These are phyloP conservation scores for Viridothelium virens DNA, from an alignment of 495 filamentous ascomycete species.

Conservation along the genomic window DNA sequence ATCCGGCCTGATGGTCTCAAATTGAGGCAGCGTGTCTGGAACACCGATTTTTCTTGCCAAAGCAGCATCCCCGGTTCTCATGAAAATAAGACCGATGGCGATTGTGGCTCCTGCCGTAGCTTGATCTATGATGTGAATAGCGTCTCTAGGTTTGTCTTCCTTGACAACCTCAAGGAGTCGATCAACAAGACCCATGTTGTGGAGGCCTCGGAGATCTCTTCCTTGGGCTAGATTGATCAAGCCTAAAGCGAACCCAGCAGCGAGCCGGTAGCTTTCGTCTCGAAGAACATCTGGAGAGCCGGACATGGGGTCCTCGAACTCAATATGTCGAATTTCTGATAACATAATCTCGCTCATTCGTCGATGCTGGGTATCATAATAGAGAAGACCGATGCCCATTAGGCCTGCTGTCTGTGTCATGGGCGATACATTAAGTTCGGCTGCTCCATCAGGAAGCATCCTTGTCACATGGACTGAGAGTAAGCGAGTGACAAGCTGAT, in stretches of 20 bases:
- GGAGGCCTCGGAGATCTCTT: slow-evolving; percentile 74
- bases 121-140: slow-evolving; percentile 86
- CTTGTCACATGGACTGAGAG: slow-evolving; percentile 95
- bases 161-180: slow-evolving; percentile 77
- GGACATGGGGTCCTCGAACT: slow-evolving; percentile 56
- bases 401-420: slow-evolving; percentile 94
- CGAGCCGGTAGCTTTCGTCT: slow-evolving; percentile 88
- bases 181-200: slow-evolving; percentile 90
- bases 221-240: slow-evolving; percentile 93
- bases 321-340: slow-evolving; percentile 85
- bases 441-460: slow-evolving; percentile 71
- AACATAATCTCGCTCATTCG: slow-evolving; percentile 99
- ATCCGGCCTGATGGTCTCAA: slow-evolving; percentile 92
- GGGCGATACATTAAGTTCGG: slow-evolving; percentile 86
- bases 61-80: slow-evolving; percentile 89
- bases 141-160: slow-evolving; percentile 74
- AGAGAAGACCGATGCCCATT: slow-evolving; percentile 93
- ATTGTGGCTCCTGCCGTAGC: slow-evolving; percentile 85
- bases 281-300: slow-evolving; percentile 61
- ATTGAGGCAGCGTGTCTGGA: slow-evolving; percentile 78
- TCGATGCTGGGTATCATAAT: slow-evolving; percentile 91
- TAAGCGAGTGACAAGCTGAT: slow-evolving; percentile 84
- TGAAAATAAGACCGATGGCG: slow-evolving; percentile 87
- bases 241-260: slow-evolving; percentile 87
- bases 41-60: slow-evolving; percentile 89